Evolutionary conservation across 2,329 filamentous ascomycete genomes (phyloP).

Genomic region (Chaetomiaceae sp.): DNA sequence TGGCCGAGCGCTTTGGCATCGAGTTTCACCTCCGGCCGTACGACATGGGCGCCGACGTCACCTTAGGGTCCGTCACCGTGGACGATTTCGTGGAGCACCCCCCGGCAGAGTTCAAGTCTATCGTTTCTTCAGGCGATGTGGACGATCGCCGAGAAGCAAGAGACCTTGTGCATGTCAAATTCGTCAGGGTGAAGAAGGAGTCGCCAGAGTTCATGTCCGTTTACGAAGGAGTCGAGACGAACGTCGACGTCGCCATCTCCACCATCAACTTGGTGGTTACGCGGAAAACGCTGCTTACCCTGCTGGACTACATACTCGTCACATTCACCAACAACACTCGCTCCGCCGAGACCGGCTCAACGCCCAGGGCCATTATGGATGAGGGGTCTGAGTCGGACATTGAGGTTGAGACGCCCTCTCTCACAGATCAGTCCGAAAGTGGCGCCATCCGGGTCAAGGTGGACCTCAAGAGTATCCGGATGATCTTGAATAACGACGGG

Average conservation of each 20-base stretch:
- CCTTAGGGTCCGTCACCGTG: slow-evolving; percentile 77
- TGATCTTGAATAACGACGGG: slow-evolving; percentile 96
- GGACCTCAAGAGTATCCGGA: slow-evolving; percentile 83
- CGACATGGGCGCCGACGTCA: slow-evolving; percentile 89
- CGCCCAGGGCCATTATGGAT: slow-evolving; percentile 34
- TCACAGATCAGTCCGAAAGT: slow-evolving; percentile 37
- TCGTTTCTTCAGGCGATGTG: slow-evolving; percentile 75
- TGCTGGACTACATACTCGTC: slow-evolving; percentile 87
- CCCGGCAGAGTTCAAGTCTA: slow-evolving; percentile 87
- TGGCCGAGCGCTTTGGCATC: slow-evolving; percentile 82
- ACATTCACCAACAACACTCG: slow-evolving; percentile 67
- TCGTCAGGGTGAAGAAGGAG: slow-evolving; percentile 78
- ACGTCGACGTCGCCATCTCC: slow-evolving; percentile 83
- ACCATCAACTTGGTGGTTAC: slow-evolving; percentile 97
- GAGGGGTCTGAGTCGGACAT: slow-evolving; percentile 36
- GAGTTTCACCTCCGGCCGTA: slow-evolving; percentile 83
- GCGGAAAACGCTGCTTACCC: slow-evolving; percentile 79
- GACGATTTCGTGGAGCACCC: slow-evolving; percentile 94
- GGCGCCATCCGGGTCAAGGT: slow-evolving; percentile 91
- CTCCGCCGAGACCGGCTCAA: slow-evolving; percentile 23
- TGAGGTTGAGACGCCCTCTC: slow-evolving; percentile 32
- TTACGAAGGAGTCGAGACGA: slow-evolving; percentile 90
- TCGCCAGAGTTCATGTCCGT: slow-evolving; percentile 90
- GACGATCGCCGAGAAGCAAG: slow-evolving; percentile 70
- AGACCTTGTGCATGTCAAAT: slow-evolving; percentile 83